Conservation (phyloP, 305 asterid genomes). For the Fraxinus paxiana region DNA sequence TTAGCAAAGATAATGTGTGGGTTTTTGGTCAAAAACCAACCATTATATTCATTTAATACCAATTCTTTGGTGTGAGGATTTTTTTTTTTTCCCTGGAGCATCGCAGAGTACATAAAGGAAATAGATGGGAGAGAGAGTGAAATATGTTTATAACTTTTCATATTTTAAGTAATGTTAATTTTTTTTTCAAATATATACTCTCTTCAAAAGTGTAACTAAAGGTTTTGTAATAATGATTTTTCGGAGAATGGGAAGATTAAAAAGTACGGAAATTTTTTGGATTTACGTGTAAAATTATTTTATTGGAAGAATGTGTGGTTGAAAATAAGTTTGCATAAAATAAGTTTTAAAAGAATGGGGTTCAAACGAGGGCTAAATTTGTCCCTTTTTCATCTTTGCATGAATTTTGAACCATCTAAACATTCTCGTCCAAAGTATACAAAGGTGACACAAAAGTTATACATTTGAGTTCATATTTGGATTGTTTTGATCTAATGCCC, state of each 20-base stretch:
- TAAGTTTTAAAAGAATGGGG: background rate
- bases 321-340: background rate
- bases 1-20: background rate
- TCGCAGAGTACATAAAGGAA: background rate
- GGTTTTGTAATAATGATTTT: background rate
- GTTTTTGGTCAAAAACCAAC: background rate
- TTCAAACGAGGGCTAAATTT: background rate
- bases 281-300: no score
- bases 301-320: no score
- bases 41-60: background rate
- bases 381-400: background rate
- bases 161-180: no score
- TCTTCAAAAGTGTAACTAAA: background rate
- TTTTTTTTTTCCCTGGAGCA: background rate
- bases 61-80: background rate
- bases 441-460: background rate
- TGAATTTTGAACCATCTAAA: background rate
- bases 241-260: background rate
- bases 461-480: no score
- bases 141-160: background rate
- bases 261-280: no score
- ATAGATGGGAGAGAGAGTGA: background rate
- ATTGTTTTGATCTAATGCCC: no score
- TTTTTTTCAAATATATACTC: no score
- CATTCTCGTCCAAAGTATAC: background rate